Base-by-base conservation (phyloP, 495 filamentous ascomycete genomes). In the Neurospora cerealis region DNA sequence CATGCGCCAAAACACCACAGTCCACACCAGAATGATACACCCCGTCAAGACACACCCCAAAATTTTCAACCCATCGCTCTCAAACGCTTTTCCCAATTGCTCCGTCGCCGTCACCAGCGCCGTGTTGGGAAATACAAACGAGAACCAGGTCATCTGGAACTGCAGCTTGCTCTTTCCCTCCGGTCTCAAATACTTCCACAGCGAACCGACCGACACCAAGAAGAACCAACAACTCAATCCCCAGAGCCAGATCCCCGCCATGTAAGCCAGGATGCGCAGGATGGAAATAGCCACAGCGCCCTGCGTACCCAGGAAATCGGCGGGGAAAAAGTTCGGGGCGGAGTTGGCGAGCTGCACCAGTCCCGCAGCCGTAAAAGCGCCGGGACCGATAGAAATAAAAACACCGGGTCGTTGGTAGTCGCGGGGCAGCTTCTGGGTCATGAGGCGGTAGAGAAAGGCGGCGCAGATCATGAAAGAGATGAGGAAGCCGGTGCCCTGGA, bases 141-240 rank as follows among this genome's bases (percentile, higher is more conserved):
- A 92, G 80, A 89, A 96, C 92, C 93, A 97, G 4, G 89, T 93
- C 93, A 97, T 95, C 34, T 91, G 90, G 78, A 95, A 97, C 15
- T 86, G 85, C 83, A 94, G 89, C 46, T 88, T 88, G 62, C 62
- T 70, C 19, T 80, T 81, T 44, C 81, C 79, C 54, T 80, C 78
- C 38, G 80, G 86, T 6, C 83, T 82, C n/a, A 92, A 84, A 42
- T 91, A 90, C n/a, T 90, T 91, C 87, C 85, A 91, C 73, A 95
- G 88, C 15, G 93, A 93, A 13, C 91, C 91, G 70, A 91, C 89
- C 7, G 88, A 89, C 13, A 95, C 90, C 73, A 95, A 83, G 80
- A 97, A 96, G 84, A 95, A 97, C 90, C 93, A 97, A 17, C 93
- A 79, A 48, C 93, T 92, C 36, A 96, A 83, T 0, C 90, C 93